Base-by-base conservation (phyloP, 176 grass and related monocot species). In the Hyparrhenia diplandra region DNA sequence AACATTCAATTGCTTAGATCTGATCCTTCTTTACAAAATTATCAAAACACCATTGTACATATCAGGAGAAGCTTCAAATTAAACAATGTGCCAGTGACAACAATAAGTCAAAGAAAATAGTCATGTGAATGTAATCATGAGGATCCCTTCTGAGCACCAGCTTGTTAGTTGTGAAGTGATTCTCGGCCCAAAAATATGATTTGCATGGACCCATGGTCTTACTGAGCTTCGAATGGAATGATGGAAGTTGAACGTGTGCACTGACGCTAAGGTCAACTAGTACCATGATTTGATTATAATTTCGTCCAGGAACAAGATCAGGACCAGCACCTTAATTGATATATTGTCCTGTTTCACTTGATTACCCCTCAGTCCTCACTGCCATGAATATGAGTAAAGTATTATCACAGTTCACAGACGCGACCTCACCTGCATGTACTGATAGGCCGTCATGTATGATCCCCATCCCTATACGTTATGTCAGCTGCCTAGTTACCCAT, bases 271-370 rank as follows among this genome's bases (percentile, higher is more conserved):
- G 57, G 49, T 62, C 61, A 75, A 69, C 37, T 6, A 77, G n/a
- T 59, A 27, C 24, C 27, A 37, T 28, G 37, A 67, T 86, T 67
- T 73, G 49, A n/a, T 68, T 59, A 75, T 30, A 82, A 64, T 79
- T 85, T 59, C 30, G 25, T 31, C 39, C 21, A 60, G 21, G 21
- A 76, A 25, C 17, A 61, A 61, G 30, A 70, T 2, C 12, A 47
- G 65, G 54, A 60, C 73, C 18, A 57, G 2, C 72, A 76, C 14
- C 10, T 52, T 20, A 66, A 36, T 23, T 20, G 39, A 35, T n/a
- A 23, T 20, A 80, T 16, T 73, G 31, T 17, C 74, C 40, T 55
- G 18, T 35, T 70, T 52, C 23, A 24, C 54, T 1, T 83, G 37
- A 67, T 73, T 9, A 10, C 79, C 21, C 36, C 20, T 21, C 8